Base-by-base conservation (phyloP, 805 yeast genomes). In the Starmera quercuum region DNA sequence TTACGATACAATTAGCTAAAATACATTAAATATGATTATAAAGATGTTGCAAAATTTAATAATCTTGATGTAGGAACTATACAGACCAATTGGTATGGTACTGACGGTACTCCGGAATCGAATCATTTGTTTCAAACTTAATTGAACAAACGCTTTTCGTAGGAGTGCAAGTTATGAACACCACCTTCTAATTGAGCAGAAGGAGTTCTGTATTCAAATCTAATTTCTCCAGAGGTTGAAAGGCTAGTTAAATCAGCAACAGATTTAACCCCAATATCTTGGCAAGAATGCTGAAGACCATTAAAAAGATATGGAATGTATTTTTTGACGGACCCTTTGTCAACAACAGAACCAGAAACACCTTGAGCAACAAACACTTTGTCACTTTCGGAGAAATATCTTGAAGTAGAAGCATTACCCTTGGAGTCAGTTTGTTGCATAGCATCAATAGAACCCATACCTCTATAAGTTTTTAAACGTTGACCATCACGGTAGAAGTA, bases 141-240 rank as follows among this genome's bases (percentile, higher is more conserved):
- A 59, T 85, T 86, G 74, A 87, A 95, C 59, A 92, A 72, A 67
- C 95, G 86, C 78, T 92, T 92, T 70, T 92, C 98, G 61, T 84
- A 92, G 39, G 97, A 88, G 73, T 86, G 86, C 65, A 92, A 76
- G 58, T 95, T 88, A 66, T 86, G 83, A 43, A 92, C 90, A 64
- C 97, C 97, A 72, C 98, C 98, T 71, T 92, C 98, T 47, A 87
- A 73, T 74, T 92, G 98, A 45, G 98, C 96, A 56, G 96, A 84
- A 32, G 97, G 95, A 49, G 97, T 88, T 78, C 98, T 86, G 66
- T 82, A 79, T 71, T 92, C 98, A 58, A 92, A 92, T 69, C 98
- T 80, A 43, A 87, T 80, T 21, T 64, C 66, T 48, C 95, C 95
- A 36, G 51, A 44, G 51, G 67, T 68, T 41, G 84, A 90, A 30